Evolutionary conservation across 2,329 filamentous ascomycete genomes (phyloP).

Genomic region (Hypoxylon sp.): DNA sequence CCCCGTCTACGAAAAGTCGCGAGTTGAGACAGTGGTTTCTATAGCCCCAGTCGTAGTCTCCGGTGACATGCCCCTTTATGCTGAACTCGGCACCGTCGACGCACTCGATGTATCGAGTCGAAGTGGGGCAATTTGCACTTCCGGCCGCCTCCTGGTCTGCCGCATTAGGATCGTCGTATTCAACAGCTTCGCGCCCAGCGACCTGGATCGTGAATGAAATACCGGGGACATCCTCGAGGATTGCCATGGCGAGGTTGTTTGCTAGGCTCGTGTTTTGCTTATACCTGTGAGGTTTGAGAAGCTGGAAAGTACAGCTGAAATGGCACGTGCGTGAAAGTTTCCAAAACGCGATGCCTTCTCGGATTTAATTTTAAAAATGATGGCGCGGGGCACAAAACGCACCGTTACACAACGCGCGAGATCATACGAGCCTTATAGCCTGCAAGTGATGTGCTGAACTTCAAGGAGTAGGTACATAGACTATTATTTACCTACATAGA

Average conservation of each 20-base stretch:
- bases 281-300: not conserved
- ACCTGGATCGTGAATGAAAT: slow-evolving; percentile 48
- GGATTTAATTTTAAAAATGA: not conserved
- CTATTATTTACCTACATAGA: too few species aligned
- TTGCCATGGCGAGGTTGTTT: slow-evolving; percentile 42
- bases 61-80: slow-evolving; percentile 34
- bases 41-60: slow-evolving; percentile 48
- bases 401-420: not conserved
- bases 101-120: slow-evolving; percentile 54
- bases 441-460: too few species aligned
- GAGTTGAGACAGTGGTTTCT: slow-evolving; percentile 31
- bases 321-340: not conserved
- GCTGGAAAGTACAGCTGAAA: not conserved
- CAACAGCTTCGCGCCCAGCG: slow-evolving; percentile 42
- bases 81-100: slow-evolving; percentile 50
- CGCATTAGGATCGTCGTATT: slow-evolving; percentile 48
- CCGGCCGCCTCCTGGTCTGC: slow-evolving; percentile 19
- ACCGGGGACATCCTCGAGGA: slow-evolving; percentile 48
- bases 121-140: slow-evolving; percentile 24
- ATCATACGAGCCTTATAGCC: not conserved
- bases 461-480: too few species aligned
- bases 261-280: not conserved
- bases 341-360: not conserved
- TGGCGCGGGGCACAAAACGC: not conserved
- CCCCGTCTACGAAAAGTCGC: slow-evolving; percentile 47